Evolutionary conservation across 2,329 filamentous ascomycete species (phyloP), one percentile per base, ranked within the genome.

Genomic region (Talaromyces sp.): DNA sequence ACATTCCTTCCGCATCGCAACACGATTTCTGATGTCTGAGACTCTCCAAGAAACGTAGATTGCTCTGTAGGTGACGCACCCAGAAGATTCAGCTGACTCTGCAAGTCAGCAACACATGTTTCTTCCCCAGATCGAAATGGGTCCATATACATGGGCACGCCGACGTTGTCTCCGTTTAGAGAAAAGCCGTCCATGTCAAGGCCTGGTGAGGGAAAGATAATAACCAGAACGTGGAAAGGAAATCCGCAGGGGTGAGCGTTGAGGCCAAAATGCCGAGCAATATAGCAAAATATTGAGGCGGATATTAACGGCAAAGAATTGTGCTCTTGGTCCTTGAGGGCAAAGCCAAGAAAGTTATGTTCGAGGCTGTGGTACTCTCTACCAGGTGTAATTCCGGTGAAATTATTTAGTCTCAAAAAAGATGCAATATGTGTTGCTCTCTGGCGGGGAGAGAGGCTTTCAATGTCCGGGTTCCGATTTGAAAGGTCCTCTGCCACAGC

Each of bases 301-400:
- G 92, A 95, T 64, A 97, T 89, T 57, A 97, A 82, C 1, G 94
- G 95, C 8, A 97, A 82, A 1, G 92, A 94, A 31, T 90, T 87
- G 69, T 96, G 92, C 0, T 84, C 82, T 6, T 84, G 78, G 56
- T 90, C 87, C 40, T 86, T 87, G 51, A 98, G 80, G 4, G 90
- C 91, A 64, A 96, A 82, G 9, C 92, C 92, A 61, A 99, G 87
- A 68, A 96, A 90, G 68, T 91, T 96, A 75, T 98, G 96, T 64
- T 90, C 86, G 62, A 98, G 77, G 62, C 89, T 88, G 67, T 91
- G 87, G 72, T 95, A 97, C 60, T 89, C 85, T 50, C 79, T 73
- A 7, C 86, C 84, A n/a, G 86, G 78, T n/a, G 82, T 81, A 61
- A 92, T 83, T 52, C 92, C 92, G 1, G 85, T 86, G 66, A 96